Conservation (phyloP, 1,284 basidiomycete species). For the Somion occarium region DNA sequence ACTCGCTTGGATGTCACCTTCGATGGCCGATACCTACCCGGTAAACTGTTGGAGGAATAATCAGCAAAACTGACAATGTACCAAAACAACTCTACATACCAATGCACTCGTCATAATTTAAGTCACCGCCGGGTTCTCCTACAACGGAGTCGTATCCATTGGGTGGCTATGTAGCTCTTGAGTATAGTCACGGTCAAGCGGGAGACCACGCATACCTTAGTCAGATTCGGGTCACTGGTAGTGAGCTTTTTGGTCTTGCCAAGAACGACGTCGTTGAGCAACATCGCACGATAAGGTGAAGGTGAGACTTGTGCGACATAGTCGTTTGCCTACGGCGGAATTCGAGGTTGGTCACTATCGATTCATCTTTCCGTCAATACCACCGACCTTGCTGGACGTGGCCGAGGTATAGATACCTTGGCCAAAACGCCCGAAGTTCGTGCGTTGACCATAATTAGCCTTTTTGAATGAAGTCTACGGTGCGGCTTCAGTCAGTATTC, state of each 20-base stretch:
- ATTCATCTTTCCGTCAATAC: not conserved
- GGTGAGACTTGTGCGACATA: not conserved
- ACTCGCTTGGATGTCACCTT: too few species aligned
- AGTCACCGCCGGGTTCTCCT: slow-evolving; percentile 22
- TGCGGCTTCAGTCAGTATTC: not conserved
- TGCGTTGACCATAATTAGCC: slow-evolving; percentile 8
- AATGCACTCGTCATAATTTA: slow-evolving; percentile 26
- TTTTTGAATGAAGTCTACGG: slow-evolving; percentile 16
- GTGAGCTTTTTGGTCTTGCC: slow-evolving; percentile 14
- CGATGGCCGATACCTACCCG: too few species aligned
- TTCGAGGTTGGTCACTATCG: not conserved
- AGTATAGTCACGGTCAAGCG: too few species aligned
- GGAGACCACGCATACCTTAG: slow-evolving; percentile 16
- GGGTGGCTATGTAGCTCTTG: slow-evolving; percentile 19
- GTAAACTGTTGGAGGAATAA: too few species aligned
- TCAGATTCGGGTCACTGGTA: slow-evolving; percentile 11
- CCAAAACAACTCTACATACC: slow-evolving; percentile 17
- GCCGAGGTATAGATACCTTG: slow-evolving; percentile 19
- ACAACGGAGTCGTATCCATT: slow-evolving; percentile 21
- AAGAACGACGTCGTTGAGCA: slow-evolving; percentile 8
- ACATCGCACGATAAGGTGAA: not conserved
- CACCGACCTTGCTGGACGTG: slow-evolving; percentile 17
- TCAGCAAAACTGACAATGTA: too few species aligned
- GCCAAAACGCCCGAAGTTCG: slow-evolving; percentile 18
- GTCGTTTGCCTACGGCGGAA: not conserved